Conservation (phyloP, 2,329 filamentous ascomycete species). For the Bipolaris victoriae region DNA sequence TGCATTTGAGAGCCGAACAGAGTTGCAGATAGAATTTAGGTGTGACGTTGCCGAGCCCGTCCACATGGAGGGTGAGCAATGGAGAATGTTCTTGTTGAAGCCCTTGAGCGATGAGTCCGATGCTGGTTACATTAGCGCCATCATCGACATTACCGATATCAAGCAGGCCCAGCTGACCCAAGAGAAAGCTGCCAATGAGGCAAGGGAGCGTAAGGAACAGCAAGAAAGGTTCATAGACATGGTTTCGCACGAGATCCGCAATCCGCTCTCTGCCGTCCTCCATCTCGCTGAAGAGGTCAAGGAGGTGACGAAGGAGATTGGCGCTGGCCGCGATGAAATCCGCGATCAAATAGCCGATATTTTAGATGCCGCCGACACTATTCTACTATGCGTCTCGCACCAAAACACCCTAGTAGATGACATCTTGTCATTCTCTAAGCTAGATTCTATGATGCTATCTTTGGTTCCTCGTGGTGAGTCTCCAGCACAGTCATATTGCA, state of each 20-base stretch:
- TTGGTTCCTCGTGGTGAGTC: conserved; percentile 40
- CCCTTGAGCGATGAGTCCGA: conserved; percentile 52
- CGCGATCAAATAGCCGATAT: conserved; percentile 37
- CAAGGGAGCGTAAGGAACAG: conserved; percentile 53
- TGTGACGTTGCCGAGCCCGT: conserved; percentile 43
- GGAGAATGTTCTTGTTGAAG: conserved; percentile 53
- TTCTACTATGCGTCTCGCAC: conserved; percentile 53
- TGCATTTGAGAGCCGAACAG: conserved; percentile 48
- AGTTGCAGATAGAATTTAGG: conserved; percentile 53
- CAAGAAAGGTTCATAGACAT: conserved; percentile 57
- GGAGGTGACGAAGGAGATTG: conserved; percentile 39
- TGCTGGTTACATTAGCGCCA: conserved; percentile 55
- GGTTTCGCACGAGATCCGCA: conserved; percentile 52
- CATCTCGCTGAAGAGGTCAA: conserved; percentile 54
- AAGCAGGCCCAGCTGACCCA: conserved; percentile 53
- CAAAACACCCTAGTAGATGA: conserved; percentile 56
- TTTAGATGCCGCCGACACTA: conserved; percentile 48
- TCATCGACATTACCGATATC: conserved; percentile 56
- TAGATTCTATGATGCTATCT: conserved; percentile 55
- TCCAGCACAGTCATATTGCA: conserved; percentile 7
- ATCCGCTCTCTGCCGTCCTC: conserved; percentile 49
- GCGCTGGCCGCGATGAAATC: conserved; percentile 20
- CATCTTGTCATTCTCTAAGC: conserved; percentile 55
- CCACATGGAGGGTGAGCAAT: conserved; percentile 36
- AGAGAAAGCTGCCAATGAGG: conserved; percentile 52